Evolutionary conservation across 176 grass and related monocot genomes (phyloP).

Genomic region (Bonia amplexicaulis): DNA sequence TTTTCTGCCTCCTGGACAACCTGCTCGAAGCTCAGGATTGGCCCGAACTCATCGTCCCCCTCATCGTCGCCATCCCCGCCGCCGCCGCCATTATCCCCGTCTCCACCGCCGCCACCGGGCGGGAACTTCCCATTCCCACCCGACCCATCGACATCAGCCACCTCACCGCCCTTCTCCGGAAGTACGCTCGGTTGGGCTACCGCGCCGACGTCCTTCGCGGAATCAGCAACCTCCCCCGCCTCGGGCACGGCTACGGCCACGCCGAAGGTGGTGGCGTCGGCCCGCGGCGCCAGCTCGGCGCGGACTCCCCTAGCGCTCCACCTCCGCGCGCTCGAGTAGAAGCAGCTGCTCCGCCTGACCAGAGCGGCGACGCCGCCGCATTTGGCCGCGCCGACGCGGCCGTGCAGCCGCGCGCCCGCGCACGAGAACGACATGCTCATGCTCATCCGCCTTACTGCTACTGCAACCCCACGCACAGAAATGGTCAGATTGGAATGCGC

Average conservation of each 20-base stretch:
- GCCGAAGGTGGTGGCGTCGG: not conserved
- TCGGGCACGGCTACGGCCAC: not conserved
- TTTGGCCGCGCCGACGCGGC: conserved; percentile 6
- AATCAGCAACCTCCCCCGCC: not conserved
- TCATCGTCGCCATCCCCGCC: not conserved
- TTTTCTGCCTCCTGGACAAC: conserved; percentile 56
- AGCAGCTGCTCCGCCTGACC: not conserved
- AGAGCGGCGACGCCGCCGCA: not conserved
- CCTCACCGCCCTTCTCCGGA: not conserved
- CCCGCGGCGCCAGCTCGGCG: conserved; percentile 17
- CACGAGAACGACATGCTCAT: conserved; percentile 50
- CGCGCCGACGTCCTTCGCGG: not conserved
- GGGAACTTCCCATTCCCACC: conserved; percentile 35
- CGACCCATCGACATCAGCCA: conserved; percentile 14
- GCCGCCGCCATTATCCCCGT: not conserved
- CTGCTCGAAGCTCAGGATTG: conserved; percentile 60
- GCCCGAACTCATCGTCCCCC: conserved; percentile 62
- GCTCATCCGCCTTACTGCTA: not conserved
- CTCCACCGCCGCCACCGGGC: not conserved
- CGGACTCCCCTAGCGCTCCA: conserved; percentile 14
- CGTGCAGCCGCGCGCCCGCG: conserved; percentile 20
- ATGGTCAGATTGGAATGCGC: conserved; percentile 18
- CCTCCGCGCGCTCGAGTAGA: not conserved
- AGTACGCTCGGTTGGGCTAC: not conserved
- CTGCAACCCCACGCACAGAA: not conserved